Evolutionary conservation across 257 asterid species (phyloP), one percentile per base, ranked within the genome.

Genomic region (Marsdenia floribunda): DNA sequence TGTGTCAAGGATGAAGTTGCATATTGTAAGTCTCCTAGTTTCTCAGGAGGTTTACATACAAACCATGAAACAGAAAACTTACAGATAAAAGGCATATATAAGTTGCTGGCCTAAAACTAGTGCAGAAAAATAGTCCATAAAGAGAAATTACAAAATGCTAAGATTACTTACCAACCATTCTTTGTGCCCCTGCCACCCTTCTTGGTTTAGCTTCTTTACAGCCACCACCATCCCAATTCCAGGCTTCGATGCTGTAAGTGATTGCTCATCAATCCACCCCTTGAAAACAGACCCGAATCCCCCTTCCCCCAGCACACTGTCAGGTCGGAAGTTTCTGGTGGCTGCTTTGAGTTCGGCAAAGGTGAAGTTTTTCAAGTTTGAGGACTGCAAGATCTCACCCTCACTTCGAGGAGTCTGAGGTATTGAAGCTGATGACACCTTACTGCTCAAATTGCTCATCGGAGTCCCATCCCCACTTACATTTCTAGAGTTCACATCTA

Each of bases 111-210:
- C 55, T 0, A 13, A 3, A 42, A 18, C 22, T 24, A 53, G 14
- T 15, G 35, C 44, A 8, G 50, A 37, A 53, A 42, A 50, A 14
- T 6, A 3, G 47, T 18, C 18, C 35, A 29, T 14, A 40, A 52
- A 54, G 55, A 24, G 46, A 24, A 40, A 24, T n/a, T 42, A 49
- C 58, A n/a, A 74, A 60, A 40, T 2, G 29, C 44, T 4, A 19
- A 68, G 77, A 38, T 42, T 24, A 80, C 91, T 60, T 75, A 93
- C 97, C 97, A 93, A 63, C 97, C 98, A 93, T 79, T 93, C 98
- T 77, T 83, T 90, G 91, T 93, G 98, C 3, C 98, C 98, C 73
- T 93, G 98, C 93, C 91, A 88, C 3, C 98, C 96, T 1, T 91
- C 96, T 76, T 90, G 96, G 60, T 91, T 93, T 3, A 91, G 89